Evolutionary conservation across 2,329 filamentous ascomycete genomes (phyloP), one percentile per base, ranked within the genome.

Genomic region (Zasmidium cellare): DNA sequence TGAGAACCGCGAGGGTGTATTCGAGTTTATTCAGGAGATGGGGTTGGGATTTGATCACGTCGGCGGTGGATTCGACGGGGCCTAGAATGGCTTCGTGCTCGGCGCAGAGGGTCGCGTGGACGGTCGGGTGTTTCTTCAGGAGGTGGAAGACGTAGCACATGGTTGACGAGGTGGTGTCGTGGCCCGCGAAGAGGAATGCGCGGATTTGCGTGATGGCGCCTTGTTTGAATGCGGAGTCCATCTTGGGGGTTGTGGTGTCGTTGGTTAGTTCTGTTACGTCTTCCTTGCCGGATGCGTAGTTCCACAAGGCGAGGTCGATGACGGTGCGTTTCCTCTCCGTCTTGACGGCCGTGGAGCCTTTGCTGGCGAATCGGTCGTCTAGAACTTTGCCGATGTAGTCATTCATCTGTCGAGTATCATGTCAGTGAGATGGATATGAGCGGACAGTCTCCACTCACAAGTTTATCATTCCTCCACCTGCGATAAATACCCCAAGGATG

Each of bases 71-170:
- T 11, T 55, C 41, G 3, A 51, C 14, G 1, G 72, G 65, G 2
- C 80, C 78, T 23, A 84, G 76, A 12, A 84, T 70, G 1, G 19
- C 24, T 31, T 82, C 78, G 60, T 83, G 80, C 67, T 86, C 83
- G n/a, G 71, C 67, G 44, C 74, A 69, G 44, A 81, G 67, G 1
- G 69, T 69, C 1, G 53, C 58, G 23, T 74, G 65, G 45, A 67
- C 65, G 11, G 65, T 44, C 1, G 71, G 72, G 53, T 74, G 57
- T 9, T 67, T 67, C 16, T 70, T 67, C 2, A 77, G 70, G n/a
- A 75, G 64, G 57, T 77, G 72, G 54, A 72, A 65, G 46, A 67
- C 66, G 58, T 73, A 77, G 60, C 67, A 69, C 41, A 72, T 66
- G 0, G 66, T 62, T 14, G 59, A 59, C 19, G 63, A 65, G 25